A percentile compares a stretch with the other conserved stretches of the same genome.
These are phyloP conservation scores for Coemansia sp. DNA, from an alignment of 192 early-diverging fungal species.

Conservation along the genomic window DNA sequence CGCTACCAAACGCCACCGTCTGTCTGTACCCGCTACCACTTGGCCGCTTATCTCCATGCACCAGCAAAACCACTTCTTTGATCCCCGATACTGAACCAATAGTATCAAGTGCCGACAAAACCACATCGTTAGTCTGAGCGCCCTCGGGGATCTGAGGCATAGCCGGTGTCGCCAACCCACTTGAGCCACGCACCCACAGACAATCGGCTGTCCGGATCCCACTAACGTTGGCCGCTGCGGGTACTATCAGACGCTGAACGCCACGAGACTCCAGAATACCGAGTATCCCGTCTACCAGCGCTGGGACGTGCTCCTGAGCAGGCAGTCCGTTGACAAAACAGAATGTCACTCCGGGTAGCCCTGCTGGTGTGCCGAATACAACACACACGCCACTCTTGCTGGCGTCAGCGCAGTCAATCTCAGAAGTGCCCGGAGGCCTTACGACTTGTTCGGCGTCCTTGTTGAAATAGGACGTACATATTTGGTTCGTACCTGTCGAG, in stretches of 20 bases:
- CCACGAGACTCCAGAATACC: slow-evolving; percentile 21
- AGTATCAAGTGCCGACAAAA: slow-evolving; percentile 29
- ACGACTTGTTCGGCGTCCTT: slow-evolving; percentile 7
- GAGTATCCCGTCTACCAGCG: slow-evolving; percentile 31
- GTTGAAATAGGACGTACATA: slow-evolving; percentile 1
- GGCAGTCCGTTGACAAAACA: slow-evolving; percentile 48
- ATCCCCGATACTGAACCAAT: slow-evolving; percentile 25
- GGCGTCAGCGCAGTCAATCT: neutral
- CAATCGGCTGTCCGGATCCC: slow-evolving; percentile 16
- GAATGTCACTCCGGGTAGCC: slow-evolving; percentile 20
- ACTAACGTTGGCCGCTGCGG: slow-evolving; percentile 31
- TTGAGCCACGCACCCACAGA: slow-evolving; percentile 16
- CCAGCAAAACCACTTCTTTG: slow-evolving; percentile 17
- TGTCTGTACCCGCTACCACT: slow-evolving; percentile 38
- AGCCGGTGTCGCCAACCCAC: neutral
- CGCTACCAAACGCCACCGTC: slow-evolving; percentile 39
- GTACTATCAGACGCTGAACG: slow-evolving; percentile 31
- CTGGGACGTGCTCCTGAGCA: slow-evolving; percentile 24
- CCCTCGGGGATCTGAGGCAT: slow-evolving; percentile 11
- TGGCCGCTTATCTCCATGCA: slow-evolving; percentile 45
- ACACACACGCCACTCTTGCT: slow-evolving; percentile 11
- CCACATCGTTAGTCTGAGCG: slow-evolving; percentile 33
- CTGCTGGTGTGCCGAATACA: slow-evolving; percentile 17
- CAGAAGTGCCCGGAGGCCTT: slow-evolving; percentile 3
- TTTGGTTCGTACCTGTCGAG: neutral